Evolutionary conservation across 1,284 basidiomycete species (phyloP).

Genomic region (Apiotrichum gamsii): DNA sequence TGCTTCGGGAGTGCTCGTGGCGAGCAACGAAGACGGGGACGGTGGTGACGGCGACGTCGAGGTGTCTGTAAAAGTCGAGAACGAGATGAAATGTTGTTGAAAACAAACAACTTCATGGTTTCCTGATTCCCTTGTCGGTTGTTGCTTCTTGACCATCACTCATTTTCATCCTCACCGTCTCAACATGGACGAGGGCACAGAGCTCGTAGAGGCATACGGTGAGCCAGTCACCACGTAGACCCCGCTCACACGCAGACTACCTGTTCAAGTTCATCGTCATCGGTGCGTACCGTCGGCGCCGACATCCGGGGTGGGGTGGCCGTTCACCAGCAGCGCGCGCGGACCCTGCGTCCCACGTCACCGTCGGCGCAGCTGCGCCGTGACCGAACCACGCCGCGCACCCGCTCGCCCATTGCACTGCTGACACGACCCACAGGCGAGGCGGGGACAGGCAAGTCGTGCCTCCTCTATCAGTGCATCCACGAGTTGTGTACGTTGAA

Average conservation of each 20-base stretch:
- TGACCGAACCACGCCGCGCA: too few relatives aligned
- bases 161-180: neutral
- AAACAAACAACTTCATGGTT: too few relatives aligned
- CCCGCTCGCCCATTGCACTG: too few relatives aligned
- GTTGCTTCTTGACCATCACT: too few relatives aligned
- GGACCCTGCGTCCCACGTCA: too few relatives aligned
- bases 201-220: constrained; percentile 91
- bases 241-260: constrained; percentile 60
- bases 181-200: constrained; percentile 59
- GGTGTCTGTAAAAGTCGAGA: too few relatives aligned
- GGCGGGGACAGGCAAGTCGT: constrained; percentile 94
- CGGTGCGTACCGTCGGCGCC: constrained; percentile 52
- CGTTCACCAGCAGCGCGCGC: neutral
- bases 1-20: too few relatives aligned
- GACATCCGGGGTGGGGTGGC: neutral
- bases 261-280: constrained; percentile 97
- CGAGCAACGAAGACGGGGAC: too few relatives aligned
- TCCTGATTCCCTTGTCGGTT: too few relatives aligned
- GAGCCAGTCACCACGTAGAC: constrained; percentile 16
- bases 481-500: constrained; percentile 81
- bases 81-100: too few relatives aligned
- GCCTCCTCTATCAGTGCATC: constrained; percentile 89
- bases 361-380: too few relatives aligned
- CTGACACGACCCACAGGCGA: constrained; percentile 66
- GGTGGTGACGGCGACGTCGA: too few relatives aligned